Evolutionary conservation across 306 rosid species (phyloP), one percentile per base, ranked within the genome.

Genomic region (Prunus davidiana): DNA sequence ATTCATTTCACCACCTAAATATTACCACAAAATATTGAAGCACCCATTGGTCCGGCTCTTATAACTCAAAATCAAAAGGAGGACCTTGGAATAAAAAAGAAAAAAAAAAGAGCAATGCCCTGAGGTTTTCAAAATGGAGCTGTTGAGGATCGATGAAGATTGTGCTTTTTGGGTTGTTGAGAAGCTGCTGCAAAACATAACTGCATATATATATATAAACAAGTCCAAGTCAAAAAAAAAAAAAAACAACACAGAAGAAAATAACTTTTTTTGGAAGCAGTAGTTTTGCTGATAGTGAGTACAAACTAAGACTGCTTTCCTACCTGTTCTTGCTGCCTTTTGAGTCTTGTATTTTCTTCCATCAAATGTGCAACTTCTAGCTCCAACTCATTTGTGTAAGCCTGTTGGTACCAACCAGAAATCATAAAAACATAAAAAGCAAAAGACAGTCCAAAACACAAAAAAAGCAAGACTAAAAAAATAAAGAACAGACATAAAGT

Each of bases 381-480:
- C 86, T 95, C 91, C 79, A 95, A 74, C 74, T 92, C 99, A 22
- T 74, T 89, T 1, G 93, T 91, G 71, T 95, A 92, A 34, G 99
- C 99, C 99, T 95, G 97, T 19, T 74, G 14, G 30, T 15, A 67
- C 69, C 61, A 32, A 64, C 4, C 25, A 18, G 19, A 76, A n/a
- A 45, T 3, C n/a, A 68, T 3, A n/a, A 46, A 27, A 19, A 41
- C 43, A 2, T 2, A 43, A 24, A 80, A 32, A 49, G 30, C 12
- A 1, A 54, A 28, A 19, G 2, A 49, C 24, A 52, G 12, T 2
- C 12, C 18, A 47, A 3, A 12, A 2, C 34, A 14, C 11, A 32
- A 62, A 15, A 27, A n/a, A 1, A 8, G 28, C 8, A 15, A 9
- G 43, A 6, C 9, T 28, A 1, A 28, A 28, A 62, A 30, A 15